Base-by-base conservation (phyloP, 1,284 basidiomycete species). In the Austropuccinia psidii region DNA sequence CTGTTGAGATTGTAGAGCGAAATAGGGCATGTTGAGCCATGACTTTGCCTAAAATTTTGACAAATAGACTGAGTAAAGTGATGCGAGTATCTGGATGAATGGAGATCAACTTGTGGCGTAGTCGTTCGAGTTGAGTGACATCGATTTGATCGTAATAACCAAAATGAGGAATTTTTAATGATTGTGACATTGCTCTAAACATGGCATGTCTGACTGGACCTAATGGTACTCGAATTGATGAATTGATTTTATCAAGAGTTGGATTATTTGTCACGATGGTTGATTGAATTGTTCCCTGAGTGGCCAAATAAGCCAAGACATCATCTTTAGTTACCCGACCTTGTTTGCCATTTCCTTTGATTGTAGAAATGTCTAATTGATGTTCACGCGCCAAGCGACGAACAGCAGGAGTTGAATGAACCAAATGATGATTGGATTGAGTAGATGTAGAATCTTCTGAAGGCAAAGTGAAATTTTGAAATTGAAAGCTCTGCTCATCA, bases 11-110 rank as follows among this genome's bases (percentile, higher is more conserved):
- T 4, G 76, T 75, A 58, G 75, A 76, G 0, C 85, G 84, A 83
- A 94, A 87, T 64, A 93, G 82, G 0, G 90, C 89, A 87, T 90
- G 90, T 79, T 91, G 88, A 77, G 86, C 83, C 87, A 94, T 87
- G 0, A 91, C 86, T 75, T 86, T 85, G 0, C 89, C 85, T 57
- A 96, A 86, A 0, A 89, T 89, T 81, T 97, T 97, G 78, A 96
- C 83, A 11, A 96, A 85, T 78, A 95, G 84, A 3, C 90, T 91
- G 29, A 96, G 87, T 79, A 91, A 88, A 0, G 91, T 94, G 41
- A 95, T 81, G 37, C 84, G 82, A 81, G 83, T 83, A 1, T 83
- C 81, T 11, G 83, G 80, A 3, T 85, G 83, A 17, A 2, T 35
- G 54, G 62, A 37, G 13, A 54, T 21, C 6, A 72, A 45, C 15